Evolutionary conservation across 1,284 basidiomycete genomes (phyloP).

Genomic region (Athelia psychrophila): DNA sequence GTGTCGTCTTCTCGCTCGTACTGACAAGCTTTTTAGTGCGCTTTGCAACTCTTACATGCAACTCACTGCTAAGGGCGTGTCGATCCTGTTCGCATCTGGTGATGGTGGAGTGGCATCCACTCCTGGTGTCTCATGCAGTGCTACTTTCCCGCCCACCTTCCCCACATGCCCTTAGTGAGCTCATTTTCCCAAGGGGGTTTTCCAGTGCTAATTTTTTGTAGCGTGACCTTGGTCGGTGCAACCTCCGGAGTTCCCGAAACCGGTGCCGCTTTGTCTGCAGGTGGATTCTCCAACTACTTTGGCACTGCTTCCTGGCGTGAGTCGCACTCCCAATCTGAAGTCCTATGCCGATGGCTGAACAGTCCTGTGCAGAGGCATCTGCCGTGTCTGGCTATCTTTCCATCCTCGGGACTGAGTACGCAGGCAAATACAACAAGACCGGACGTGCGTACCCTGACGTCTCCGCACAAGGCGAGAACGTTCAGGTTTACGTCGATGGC

Average conservation of each 20-base stretch:
- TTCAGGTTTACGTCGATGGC: conserved; percentile 16
- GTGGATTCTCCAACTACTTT: conserved; percentile 32
- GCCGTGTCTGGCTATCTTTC: not conserved
- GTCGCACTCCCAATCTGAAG: not conserved
- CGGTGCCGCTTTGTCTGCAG: conserved; percentile 36
- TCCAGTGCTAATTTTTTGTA: not conserved
- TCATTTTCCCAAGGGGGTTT: not conserved
- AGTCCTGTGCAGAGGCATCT: not conserved
- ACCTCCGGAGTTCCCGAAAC: conserved; percentile 32
- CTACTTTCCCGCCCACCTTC: conserved; percentile 44
- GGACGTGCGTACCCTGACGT: conserved; percentile 38
- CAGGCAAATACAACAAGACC: conserved; percentile 3
- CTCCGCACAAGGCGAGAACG: conserved; percentile 27
- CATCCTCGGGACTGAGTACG: not conserved
- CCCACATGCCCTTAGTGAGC: conserved; percentile 36
- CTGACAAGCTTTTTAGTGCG: conserved; percentile 10
- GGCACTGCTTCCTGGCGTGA: not conserved
- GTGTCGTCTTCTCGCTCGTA: too few species aligned
- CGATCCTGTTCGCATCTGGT: conserved; percentile 44
- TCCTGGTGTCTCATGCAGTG: conserved; percentile 33
- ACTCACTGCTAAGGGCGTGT: conserved; percentile 42
- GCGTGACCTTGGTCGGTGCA: conserved; percentile 35
- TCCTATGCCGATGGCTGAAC: not conserved
- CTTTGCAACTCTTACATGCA: conserved; percentile 40
- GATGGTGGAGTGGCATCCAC: conserved; percentile 42